Conservation (phyloP, 176 grass and related monocot genomes). For the Ampelocalamus luodianensis region DNA sequence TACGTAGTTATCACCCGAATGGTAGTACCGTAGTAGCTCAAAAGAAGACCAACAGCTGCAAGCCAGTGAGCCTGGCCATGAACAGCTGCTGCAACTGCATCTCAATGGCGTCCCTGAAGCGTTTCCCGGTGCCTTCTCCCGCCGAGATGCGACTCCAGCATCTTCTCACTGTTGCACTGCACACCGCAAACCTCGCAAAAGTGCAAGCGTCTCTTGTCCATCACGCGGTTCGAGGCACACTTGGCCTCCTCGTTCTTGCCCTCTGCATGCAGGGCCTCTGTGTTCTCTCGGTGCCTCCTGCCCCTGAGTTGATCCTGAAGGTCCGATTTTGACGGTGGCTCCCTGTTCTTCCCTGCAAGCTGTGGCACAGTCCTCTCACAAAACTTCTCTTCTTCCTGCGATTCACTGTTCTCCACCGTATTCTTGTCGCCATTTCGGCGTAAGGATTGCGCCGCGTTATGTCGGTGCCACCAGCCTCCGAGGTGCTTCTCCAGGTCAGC, state of each 20-base stretch:
- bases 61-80: neutral
- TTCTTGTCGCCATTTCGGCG: neutral
- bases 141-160: neutral
- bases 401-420: neutral
- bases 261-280: neutral
- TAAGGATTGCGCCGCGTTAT: neutral
- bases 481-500: neutral
- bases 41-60: too few relatives aligned
- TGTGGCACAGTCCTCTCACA: neutral
- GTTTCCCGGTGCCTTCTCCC: constrained; percentile 27
- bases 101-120: neutral
- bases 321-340: neutral
- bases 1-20: too few relatives aligned
- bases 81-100: neutral
- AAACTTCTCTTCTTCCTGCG: neutral
- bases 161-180: neutral
- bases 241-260: neutral
- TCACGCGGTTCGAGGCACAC: neutral
- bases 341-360: neutral
- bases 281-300: constrained; percentile 21
- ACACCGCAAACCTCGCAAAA: neutral
- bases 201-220: neutral
- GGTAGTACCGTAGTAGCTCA: too few relatives aligned
- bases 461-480: neutral
- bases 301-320: neutral